Evolutionary conservation across 495 filamentous ascomycete species (phyloP).

Genomic region (Evernia prunastri): DNA sequence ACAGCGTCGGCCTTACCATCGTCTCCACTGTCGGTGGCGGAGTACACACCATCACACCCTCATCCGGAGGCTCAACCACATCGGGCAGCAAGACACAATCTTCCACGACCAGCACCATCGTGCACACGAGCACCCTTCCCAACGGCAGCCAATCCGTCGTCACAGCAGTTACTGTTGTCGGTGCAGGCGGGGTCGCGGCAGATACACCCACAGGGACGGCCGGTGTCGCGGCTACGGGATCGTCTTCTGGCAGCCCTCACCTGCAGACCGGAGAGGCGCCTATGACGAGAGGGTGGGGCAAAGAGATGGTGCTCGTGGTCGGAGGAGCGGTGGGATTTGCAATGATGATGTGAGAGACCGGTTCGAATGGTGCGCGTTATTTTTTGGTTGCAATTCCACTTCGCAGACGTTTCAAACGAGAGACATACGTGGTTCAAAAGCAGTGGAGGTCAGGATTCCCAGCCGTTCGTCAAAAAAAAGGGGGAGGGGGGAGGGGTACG

Average conservation of each 20-base stretch:
- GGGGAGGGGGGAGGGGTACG: no score
- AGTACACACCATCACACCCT: conserved; percentile 22
- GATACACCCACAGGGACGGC: conserved; percentile 26
- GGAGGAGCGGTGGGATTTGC: conserved; percentile 28
- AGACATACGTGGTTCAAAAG: background rate
- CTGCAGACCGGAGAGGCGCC: conserved; percentile 41
- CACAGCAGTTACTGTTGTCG: conserved; percentile 44
- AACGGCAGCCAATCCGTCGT: conserved; percentile 53
- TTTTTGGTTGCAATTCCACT: background rate
- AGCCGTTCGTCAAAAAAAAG: background rate
- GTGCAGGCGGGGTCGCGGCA: conserved; percentile 23
- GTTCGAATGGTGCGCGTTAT: background rate
- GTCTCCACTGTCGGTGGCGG: conserved; percentile 27
- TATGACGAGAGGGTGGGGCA: conserved; percentile 30
- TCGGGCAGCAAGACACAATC: conserved; percentile 16
- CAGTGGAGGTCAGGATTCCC: background rate
- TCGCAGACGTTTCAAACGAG: background rate
- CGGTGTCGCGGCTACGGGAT: conserved; percentile 17
- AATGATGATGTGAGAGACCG: conserved; percentile 21
- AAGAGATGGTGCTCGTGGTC: conserved; percentile 41
- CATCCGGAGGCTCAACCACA: conserved; percentile 33
- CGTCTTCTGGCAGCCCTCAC: conserved; percentile 27
- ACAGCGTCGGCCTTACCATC: conserved; percentile 21
- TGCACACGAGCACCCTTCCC: conserved; percentile 58
- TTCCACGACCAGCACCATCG: conserved; percentile 32